Conservation (phyloP, 352 stramenopile genomes). For the Globisporangium uncinulatum region DNA sequence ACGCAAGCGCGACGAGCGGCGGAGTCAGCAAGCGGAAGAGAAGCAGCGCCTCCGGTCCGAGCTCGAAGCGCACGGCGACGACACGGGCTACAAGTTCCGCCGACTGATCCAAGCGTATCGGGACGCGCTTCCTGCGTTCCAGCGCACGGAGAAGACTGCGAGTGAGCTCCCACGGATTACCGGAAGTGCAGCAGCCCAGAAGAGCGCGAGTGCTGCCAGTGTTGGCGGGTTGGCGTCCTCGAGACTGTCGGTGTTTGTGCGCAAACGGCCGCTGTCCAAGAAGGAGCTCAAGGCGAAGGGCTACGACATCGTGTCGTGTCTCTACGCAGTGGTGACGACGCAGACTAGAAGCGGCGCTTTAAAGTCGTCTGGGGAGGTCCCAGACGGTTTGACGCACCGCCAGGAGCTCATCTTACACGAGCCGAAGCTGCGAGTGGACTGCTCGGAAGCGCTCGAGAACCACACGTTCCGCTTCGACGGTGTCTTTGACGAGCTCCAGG, state of each 20-base stretch:
- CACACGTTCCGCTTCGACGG: slow-evolving; percentile 71
- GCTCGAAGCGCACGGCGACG: slow-evolving; percentile 58
- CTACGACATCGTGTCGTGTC: slow-evolving; percentile 11
- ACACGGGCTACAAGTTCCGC: slow-evolving; percentile 72
- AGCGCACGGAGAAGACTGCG: slow-evolving; percentile 1
- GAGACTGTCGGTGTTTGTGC: slow-evolving; percentile 12
- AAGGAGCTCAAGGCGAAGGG: slow-evolving; percentile 15
- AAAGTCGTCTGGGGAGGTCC: neutral
- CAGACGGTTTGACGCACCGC: slow-evolving; percentile 8
- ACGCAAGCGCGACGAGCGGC: slow-evolving; percentile 58
- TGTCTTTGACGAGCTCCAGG: slow-evolving; percentile 90
- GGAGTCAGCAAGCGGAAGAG: slow-evolving; percentile 47
- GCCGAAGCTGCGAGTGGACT: slow-evolving; percentile 68
- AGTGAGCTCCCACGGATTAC: neutral
- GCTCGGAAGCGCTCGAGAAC: slow-evolving; percentile 60
- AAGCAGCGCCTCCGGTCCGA: slow-evolving; percentile 65
- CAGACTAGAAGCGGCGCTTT: neutral
- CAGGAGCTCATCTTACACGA: slow-evolving; percentile 64
- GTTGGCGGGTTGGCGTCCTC: neutral
- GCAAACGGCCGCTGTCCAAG: slow-evolving; percentile 10
- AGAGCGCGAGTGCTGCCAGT: too few species aligned
- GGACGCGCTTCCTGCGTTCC: slow-evolving; percentile 29
- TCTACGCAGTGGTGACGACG: slow-evolving; percentile 2
- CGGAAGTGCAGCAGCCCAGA: neutral
- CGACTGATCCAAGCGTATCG: slow-evolving; percentile 57